phyloP scores from a whole-genome alignment of 345 rosid species.

The Camelina neglecta region DNA sequence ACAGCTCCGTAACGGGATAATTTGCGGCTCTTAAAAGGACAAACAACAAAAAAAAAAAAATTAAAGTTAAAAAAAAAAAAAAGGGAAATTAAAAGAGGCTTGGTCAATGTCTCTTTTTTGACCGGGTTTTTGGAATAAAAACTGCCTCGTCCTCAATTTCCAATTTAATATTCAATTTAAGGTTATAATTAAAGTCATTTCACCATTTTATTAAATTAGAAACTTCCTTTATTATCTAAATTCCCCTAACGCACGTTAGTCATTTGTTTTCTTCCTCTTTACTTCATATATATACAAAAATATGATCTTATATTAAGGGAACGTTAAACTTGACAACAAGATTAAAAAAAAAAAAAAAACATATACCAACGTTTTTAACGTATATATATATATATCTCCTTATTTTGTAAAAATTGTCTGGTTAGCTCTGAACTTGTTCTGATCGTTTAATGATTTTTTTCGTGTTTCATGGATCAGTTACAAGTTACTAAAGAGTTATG shows the following conservation, averaged over 20 bases:
- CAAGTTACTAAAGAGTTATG: neutral
- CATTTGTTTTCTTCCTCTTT: neutral
- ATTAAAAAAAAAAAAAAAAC: neutral
- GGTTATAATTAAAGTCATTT: slow-evolving; percentile 32
- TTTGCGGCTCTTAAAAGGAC: slow-evolving; percentile 31
- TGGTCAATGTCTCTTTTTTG: slow-evolving; percentile 44
- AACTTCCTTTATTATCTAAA: neutral
- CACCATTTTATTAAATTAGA: neutral
- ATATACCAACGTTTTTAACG: neutral
- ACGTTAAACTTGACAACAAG: neutral
- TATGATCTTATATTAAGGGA: neutral
- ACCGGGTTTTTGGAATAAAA: slow-evolving; percentile 38
- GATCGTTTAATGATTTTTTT: neutral
- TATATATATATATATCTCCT: neutral
- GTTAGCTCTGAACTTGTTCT: neutral
- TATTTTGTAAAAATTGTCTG: slow-evolving; percentile 24
- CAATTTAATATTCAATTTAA: slow-evolving; percentile 42
- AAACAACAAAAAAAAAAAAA: neutral
- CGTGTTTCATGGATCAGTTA: neutral
- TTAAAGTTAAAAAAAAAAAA: neutral
- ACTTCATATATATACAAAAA: neutral
- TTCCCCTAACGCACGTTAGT: slow-evolving; percentile 26
- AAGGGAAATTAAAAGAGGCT: slow-evolving; percentile 5
- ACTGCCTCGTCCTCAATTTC: slow-evolving; percentile 32
- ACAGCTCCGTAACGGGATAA: slow-evolving; percentile 35